Percentiles rank a stretch among this genome's conserved stretches.
phyloP scores from a whole-genome alignment of 1,284 basidiomycete species.

The Anthracocystis setariae region DNA sequence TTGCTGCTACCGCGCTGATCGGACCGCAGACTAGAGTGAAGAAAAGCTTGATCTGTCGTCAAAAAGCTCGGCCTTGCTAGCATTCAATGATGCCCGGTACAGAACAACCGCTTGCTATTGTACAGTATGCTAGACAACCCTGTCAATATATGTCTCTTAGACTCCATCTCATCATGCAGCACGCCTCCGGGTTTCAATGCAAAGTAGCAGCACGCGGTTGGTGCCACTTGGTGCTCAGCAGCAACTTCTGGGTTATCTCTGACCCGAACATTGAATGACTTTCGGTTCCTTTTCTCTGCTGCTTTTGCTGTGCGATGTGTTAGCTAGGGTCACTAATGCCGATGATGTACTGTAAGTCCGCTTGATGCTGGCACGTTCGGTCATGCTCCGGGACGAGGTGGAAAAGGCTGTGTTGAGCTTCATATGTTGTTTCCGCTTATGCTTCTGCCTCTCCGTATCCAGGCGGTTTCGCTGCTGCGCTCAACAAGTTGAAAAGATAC shows the following conservation, averaged over 20 bases:
- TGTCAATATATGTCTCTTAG: neutral
- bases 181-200: neutral
- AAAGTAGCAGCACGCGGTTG: neutral
- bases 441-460: neutral
- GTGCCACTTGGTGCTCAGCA: neutral
- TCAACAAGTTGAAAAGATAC: constrained; percentile 9
- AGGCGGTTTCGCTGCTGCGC: neutral
- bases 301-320: no score
- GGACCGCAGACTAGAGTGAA: no score
- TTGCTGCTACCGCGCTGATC: no score
- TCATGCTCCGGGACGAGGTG: neutral
- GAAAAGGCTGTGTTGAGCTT: constrained; percentile 21
- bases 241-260: neutral
- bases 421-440: constrained; percentile 13
- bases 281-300: no score
- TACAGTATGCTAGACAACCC: neutral
- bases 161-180: neutral
- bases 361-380: neutral
- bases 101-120: neutral
- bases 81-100: constrained; percentile 2
- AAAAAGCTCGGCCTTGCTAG: neutral
- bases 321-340: neutral
- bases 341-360: neutral
- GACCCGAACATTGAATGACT: no score
- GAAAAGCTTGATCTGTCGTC: no score